Evolutionary conservation across 495 filamentous ascomycete genomes (phyloP).

Genomic region (Aspergillus cristatus): DNA sequence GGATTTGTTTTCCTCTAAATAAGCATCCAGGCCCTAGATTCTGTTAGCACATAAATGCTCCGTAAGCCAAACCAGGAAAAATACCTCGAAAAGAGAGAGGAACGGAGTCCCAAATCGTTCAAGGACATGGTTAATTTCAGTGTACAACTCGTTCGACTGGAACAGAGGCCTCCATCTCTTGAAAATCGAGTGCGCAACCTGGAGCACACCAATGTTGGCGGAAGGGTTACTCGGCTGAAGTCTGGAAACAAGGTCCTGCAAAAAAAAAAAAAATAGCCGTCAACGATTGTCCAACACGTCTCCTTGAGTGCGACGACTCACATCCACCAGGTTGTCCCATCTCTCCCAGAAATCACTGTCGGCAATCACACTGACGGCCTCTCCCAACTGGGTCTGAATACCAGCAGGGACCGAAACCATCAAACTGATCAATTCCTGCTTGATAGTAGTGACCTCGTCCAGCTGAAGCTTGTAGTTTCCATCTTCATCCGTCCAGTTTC

Average conservation of each 20-base stretch:
- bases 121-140: slow-evolving; percentile 91
- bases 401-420: slow-evolving; percentile 86
- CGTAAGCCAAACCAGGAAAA: neutral
- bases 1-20: slow-evolving; percentile 63
- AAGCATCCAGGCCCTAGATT: slow-evolving; percentile 59
- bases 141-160: slow-evolving; percentile 80
- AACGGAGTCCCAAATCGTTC: slow-evolving; percentile 72
- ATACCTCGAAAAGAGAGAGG: slow-evolving; percentile 64
- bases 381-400: slow-evolving; percentile 89
- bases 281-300: neutral
- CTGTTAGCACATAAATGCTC: slow-evolving; percentile 3
- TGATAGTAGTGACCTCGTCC: slow-evolving; percentile 79
- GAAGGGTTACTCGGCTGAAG: slow-evolving; percentile 66
- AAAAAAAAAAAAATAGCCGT: neutral
- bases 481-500: slow-evolving; percentile 89
- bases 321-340: slow-evolving; percentile 88
- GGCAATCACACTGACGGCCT: slow-evolving; percentile 92
- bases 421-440: slow-evolving; percentile 84
- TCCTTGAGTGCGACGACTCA: slow-evolving; percentile 22
- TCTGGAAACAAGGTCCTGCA: slow-evolving; percentile 77
- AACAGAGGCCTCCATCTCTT: slow-evolving; percentile 91
- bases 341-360: slow-evolving; percentile 95
- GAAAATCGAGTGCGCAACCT: slow-evolving; percentile 98
- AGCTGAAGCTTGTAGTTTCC: slow-evolving; percentile 76
- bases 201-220: slow-evolving; percentile 85